Evolutionary conservation across 306 rosid genomes (phyloP), one percentile per base, ranked within the genome.

Genomic region (Lupinus albus): DNA sequence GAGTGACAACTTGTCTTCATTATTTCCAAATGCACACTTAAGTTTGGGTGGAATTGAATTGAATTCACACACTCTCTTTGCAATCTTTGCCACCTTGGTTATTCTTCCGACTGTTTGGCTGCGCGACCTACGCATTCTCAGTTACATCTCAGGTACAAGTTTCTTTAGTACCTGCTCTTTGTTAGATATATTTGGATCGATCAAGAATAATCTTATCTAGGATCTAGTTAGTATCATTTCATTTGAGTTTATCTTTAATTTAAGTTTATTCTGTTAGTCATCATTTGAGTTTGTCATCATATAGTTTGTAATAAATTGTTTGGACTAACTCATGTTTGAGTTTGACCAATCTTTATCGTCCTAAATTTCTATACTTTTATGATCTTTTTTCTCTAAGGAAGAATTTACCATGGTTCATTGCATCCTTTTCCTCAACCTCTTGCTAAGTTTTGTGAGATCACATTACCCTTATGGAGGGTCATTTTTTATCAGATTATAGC

Each of bases 91-190:
- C 30, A 62, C 95, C 44, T 72, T 92, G 54, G 98, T 91, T 60
- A 83, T 92, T 85, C 95, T 92, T 75, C 98, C 98, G 5, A 92
- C 96, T 2, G 96, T 89, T 64, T 92, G 91, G 86, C 96, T 92
- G 5, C 89, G 92, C 8, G 98, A 92, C 78, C 86, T 92, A 55
- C 89, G 89, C 44, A 78, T 92, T 73, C 87, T 92, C 20, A 92
- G 98, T 72, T 92, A 92, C 53, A 73, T 92, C 57, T 92, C 97
- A 55, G 97, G 97, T 91, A 77, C 53, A 76, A 57, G 0, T 21
- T 15, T 32, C 17, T 48, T 20, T n/a, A n/a, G n/a, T n/a, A n/a
- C n/a, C n/a, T n/a, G n/a, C n/a, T n/a, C n/a, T n/a, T n/a, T n/a
- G n/a, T n/a, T n/a, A n/a, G n/a, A n/a, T n/a, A n/a, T n/a, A n/a